Evolutionary conservation across 2,329 filamentous ascomycete species (phyloP), one percentile per base, ranked within the genome.

Genomic region (Cladorrhinum sp.): DNA sequence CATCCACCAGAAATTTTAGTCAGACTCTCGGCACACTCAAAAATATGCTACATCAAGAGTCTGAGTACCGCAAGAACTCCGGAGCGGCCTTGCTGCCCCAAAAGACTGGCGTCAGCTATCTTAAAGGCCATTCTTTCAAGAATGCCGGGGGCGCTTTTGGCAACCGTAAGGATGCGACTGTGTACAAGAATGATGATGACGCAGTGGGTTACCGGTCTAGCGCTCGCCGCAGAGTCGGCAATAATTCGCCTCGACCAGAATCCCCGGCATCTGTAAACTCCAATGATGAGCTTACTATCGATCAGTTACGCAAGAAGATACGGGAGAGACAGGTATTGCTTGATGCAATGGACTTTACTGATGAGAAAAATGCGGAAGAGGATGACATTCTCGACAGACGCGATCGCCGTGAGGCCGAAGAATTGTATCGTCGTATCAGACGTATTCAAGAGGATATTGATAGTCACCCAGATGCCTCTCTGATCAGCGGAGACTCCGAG

Each of bases 141-240:
- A 85, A 86, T 16, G 81, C 81, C 23, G 81, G 81, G 36, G 82
- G 83, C 1, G 77, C 81, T 53, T 80, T 79, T 50, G 78, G 78
- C 50, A 84, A 84, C 38, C 89, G 93, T 53, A 98, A 98, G 74
- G 95, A 99, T 77, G 95, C 90, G 2, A 99, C 95, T 0, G 90
- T 98, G 2, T 99, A 93, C 77, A 93, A 96, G 72, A 97, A 98
- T 72, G 95, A 98, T 66, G 92, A 96, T 69, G 92, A 96, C 67
- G 89, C 92, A 62, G 85, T 96, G 69, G 92, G 92, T 4, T 99
- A 99, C 72, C 89, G 89, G 68, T 98, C 95, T 12, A 97, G 93
- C 73, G 95, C 95, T 57, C 91, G 95, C 65, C 91, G 93, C 65
- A 87, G 95, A 66, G 77, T 96, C 59, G 91, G 81, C 54, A 87